Conservation (phyloP, 805 yeast species). For the Candida coleopterorum region DNA sequence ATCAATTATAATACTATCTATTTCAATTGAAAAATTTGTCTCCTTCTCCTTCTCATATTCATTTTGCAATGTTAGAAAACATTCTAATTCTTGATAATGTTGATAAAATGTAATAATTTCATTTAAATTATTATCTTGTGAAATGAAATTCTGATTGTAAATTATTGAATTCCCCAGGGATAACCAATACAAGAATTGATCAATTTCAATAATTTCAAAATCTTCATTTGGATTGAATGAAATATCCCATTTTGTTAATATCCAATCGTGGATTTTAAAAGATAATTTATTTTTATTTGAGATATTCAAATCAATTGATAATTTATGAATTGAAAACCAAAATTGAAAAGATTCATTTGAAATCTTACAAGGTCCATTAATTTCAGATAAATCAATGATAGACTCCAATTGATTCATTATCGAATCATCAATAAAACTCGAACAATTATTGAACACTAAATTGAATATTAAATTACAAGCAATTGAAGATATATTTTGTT, state of each 20-base stretch:
- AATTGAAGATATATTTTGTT: conserved; percentile 16
- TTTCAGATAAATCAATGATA: conserved; percentile 48
- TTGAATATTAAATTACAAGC: conserved; percentile 29
- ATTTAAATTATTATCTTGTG: conserved; percentile 1
- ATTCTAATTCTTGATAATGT: conserved; percentile 4
- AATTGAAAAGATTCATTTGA: conserved; percentile 46
- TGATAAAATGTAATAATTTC: conserved; percentile 4
- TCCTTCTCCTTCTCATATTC: background rate
- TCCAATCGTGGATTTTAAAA: conserved; percentile 46
- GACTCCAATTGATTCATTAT: conserved; percentile 45
- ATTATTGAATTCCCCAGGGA: conserved; percentile 20
- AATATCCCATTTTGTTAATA: conserved; percentile 40
- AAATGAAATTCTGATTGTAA: background rate
- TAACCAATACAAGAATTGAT: conserved; percentile 42
- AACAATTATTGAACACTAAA: conserved; percentile 6
- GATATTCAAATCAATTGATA: conserved; percentile 23
- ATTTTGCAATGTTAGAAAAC: conserved; percentile 2
- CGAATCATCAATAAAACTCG: conserved; percentile 29
- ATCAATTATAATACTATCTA: background rate
- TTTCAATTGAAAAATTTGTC: background rate
- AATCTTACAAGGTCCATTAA: conserved; percentile 54
- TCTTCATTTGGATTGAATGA: conserved; percentile 7
- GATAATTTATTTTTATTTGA: conserved; percentile 20
- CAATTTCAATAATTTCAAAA: conserved; percentile 2
- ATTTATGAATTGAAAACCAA: conserved; percentile 45